Evolutionary conservation across 2,329 filamentous ascomycete genomes (phyloP).

Genomic region (Paraphoma chrysanthemicola): DNA sequence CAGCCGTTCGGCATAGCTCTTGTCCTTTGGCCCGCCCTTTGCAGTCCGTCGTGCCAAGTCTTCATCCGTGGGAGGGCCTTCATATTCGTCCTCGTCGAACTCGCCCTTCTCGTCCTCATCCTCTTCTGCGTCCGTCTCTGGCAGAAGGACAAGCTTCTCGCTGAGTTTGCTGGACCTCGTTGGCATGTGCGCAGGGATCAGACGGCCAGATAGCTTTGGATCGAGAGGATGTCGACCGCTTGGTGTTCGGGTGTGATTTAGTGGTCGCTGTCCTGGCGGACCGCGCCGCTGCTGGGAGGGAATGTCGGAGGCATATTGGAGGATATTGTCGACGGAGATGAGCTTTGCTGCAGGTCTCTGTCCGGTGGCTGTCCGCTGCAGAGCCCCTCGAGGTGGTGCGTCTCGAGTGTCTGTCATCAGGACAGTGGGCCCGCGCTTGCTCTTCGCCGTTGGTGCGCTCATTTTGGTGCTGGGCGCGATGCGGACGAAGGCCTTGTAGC

Average conservation of each 20-base stretch:
- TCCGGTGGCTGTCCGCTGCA: slow-evolving; percentile 23
- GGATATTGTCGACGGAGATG: slow-evolving; percentile 90
- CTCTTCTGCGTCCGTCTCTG: slow-evolving; percentile 71
- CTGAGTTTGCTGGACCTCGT: slow-evolving; percentile 91
- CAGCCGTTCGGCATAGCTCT: slow-evolving; percentile 92
- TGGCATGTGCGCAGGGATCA: slow-evolving; percentile 70
- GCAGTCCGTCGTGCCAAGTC: slow-evolving; percentile 68
- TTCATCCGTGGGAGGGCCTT: slow-evolving; percentile 71
- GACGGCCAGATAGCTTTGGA: slow-evolving; percentile 63
- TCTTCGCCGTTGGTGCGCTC: slow-evolving; percentile 44
- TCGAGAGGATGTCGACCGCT: slow-evolving; percentile 60
- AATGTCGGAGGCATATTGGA: slow-evolving; percentile 93
- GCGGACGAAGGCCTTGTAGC: too few species aligned
- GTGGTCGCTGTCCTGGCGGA: slow-evolving; percentile 64
- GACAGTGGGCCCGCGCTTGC: slow-evolving; percentile 48
- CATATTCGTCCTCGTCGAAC: slow-evolving; percentile 62
- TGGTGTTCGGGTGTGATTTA: slow-evolving; percentile 56
- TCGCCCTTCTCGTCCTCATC: slow-evolving; percentile 62
- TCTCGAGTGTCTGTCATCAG: slow-evolving; percentile 65
- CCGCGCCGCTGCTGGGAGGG: slow-evolving; percentile 89
- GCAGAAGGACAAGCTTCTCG: slow-evolving; percentile 94
- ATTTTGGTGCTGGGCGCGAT: slow-evolving; percentile 22
- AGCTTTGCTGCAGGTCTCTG: slow-evolving; percentile 64
- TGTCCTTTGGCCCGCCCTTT: slow-evolving; percentile 71
- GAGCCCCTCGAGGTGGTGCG: slow-evolving; percentile 37